A percentile compares a stretch with the other conserved stretches of the same genome.
These are phyloP conservation scores for Leucosporidium creatinivorum DNA, from an alignment of 768 basidiomycete genomes.

Conservation along the genomic window DNA sequence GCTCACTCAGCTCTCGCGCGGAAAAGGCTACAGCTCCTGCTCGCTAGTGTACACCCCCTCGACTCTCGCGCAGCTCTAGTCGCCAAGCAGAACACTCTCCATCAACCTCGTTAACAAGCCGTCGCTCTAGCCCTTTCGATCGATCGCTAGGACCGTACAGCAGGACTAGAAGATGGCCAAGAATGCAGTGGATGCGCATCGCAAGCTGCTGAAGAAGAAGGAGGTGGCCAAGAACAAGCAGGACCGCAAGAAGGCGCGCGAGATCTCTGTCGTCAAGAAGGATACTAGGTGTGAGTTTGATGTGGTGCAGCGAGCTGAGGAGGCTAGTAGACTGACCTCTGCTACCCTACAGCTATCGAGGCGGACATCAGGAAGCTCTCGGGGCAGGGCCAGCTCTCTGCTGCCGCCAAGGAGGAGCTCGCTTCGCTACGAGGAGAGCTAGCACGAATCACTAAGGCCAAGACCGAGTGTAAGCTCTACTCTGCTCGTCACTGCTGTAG, in stretches of 20 bases:
- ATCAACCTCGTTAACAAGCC: too few species aligned
- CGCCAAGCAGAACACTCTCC: too few species aligned
- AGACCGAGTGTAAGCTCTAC: constrained; percentile 61
- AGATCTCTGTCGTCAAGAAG: constrained; percentile 88
- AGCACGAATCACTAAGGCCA: constrained; percentile 71
- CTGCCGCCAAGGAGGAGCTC: constrained; percentile 60
- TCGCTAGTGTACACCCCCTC: too few species aligned
- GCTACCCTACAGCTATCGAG: constrained; percentile 57
- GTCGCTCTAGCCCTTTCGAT: too few species aligned
- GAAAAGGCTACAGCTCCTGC: too few species aligned
- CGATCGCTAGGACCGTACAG: neutral
- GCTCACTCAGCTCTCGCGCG: too few species aligned
- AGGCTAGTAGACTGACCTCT: neutral
- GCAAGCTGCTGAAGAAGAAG: constrained; percentile 90
- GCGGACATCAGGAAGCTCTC: constrained; percentile 54
- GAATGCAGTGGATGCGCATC: constrained; percentile 91
- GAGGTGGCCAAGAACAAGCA: constrained; percentile 97
- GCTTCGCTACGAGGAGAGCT: constrained; percentile 67
- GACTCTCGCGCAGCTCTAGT: too few species aligned
- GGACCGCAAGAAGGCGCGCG: constrained; percentile 67
- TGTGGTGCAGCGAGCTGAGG: neutral
- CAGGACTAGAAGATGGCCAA: constrained; percentile 55
- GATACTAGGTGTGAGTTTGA: constrained; percentile 63
- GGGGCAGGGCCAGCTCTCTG: constrained; percentile 35
- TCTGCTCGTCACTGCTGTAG: neutral